These are phyloP conservation scores for Rubroshorea leprosula DNA, from an alignment of 345 rosid species.

Conservation along the genomic window DNA sequence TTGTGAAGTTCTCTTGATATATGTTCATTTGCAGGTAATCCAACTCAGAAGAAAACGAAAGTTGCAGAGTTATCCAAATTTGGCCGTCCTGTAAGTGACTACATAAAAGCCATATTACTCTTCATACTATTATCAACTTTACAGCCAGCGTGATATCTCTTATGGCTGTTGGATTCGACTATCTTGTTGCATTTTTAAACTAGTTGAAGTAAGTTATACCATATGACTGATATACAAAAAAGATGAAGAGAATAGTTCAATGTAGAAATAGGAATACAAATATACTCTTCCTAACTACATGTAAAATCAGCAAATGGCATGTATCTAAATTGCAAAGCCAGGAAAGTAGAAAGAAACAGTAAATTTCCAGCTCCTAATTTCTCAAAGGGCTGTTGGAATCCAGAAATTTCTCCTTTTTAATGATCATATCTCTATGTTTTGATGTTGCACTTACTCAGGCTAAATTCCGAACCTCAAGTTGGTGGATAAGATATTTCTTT, in stretches of 20 bases:
- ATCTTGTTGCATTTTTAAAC: too few species aligned
- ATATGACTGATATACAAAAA: too few species aligned
- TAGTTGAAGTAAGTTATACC: too few species aligned
- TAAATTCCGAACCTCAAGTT: constrained; percentile 73
- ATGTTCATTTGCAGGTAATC: constrained; percentile 35
- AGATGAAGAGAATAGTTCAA: too few species aligned
- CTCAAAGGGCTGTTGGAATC: neutral
- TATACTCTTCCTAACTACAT: too few species aligned
- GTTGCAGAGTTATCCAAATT: constrained; percentile 57
- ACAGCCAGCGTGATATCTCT: too few species aligned
- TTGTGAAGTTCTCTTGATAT: neutral
- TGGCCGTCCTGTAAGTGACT: constrained; percentile 62
- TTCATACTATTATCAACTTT: neutral
- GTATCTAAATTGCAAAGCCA: neutral
- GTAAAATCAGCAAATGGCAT: neutral
- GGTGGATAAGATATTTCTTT: constrained; percentile 79
- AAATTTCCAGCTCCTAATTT: neutral
- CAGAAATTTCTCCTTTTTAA: too few species aligned
- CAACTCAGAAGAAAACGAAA: constrained; percentile 56
- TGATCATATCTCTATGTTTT: neutral
- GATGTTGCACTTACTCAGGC: constrained; percentile 41
- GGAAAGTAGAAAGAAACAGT: neutral
- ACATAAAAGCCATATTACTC: neutral
- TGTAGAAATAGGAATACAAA: too few species aligned
- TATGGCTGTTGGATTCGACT: too few species aligned